Base-by-base conservation (phyloP, 2,329 filamentous ascomycete genomes). In the Fusarium pseudograminearum region DNA sequence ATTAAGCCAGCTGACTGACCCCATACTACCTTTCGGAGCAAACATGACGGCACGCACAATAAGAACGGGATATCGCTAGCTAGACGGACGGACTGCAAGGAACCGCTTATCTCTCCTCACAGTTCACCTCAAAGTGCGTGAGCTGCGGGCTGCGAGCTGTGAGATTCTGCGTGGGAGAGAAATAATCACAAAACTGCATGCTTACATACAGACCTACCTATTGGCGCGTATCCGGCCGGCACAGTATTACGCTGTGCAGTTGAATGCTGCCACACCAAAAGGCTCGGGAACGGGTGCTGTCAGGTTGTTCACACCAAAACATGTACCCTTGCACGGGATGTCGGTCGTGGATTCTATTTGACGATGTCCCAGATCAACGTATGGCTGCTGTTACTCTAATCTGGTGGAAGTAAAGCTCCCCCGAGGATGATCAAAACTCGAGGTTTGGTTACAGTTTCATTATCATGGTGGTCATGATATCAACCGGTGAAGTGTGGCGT, bases 321-420 rank as follows among this genome's bases (percentile, higher is more conserved):
- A 38, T 24, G 15, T 30, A 69, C 57, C 66, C 66, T 56, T 69
- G 52, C 47, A 70, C 58, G 48, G 66, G 63, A 70, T 56, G 46
- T 70, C 67, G 67, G 62, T 54, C 34, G n/a, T 68, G 50, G 18
- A 61, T 68, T 40, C 31, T 68, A 71, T 71, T 70, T 65, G 67
- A 60, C 52, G 52, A 42, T 45, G 66, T 59, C 51, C 40, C 57
- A 67, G 45, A 53, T 41, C n/a, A 57, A 48, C 22, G 34, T 3
- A 15, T 20, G 22, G n/a, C 24, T 57, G n/a, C n/a, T 55, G 11
- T 36, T 31, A 12, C 11, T 44, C 31, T 57, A 41, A 44, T 16
- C 34, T 41, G 48, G 54, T 41, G 31, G 28, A 20, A 33, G 28
- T 36, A 30, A 45, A 33, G 22, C 12, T 31, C 8, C n/a, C n/a